A percentile compares a stretch with the other conserved stretches of the same genome.
Evolutionary conservation across 176 grass and related monocot genomes (phyloP).

Genomic region (Hordeum marinum): DNA sequence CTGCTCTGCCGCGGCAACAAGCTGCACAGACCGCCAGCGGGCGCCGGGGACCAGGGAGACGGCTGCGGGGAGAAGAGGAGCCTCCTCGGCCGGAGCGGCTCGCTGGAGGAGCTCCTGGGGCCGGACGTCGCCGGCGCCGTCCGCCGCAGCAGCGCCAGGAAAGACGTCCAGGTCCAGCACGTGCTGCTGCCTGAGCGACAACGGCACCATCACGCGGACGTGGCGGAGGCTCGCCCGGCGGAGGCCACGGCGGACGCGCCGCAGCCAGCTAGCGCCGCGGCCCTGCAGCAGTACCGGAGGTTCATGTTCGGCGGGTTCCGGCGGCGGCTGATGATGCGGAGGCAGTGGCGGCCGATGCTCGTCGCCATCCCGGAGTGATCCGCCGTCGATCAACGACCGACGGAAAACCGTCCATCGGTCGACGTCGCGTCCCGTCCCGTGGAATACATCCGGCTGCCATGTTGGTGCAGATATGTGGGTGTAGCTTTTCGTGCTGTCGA

Average conservation of each 20-base stretch:
- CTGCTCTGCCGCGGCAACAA: conserved; percentile 26
- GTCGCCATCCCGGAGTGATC: conserved; percentile 86
- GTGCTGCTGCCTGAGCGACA: neutral
- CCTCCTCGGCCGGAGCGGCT: conserved; percentile 32
- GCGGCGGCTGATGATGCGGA: conserved; percentile 50
- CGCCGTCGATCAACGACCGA: neutral
- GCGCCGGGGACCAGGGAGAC: neutral
- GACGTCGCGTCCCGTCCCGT: neutral
- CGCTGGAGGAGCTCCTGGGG: conserved; percentile 41
- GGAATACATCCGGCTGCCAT: neutral
- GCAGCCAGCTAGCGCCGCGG: neutral
- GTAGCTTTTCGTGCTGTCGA: conserved; percentile 25
- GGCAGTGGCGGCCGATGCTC: conserved; percentile 71
- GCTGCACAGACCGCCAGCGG: neutral
- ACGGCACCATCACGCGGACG: neutral
- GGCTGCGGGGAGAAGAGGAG: conserved; percentile 32
- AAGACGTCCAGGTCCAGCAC: conserved; percentile 4
- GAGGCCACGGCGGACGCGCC: neutral
- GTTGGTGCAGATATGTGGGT: neutral
- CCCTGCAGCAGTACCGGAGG: conserved; percentile 31
- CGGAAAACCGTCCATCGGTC: neutral
- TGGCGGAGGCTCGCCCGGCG: neutral
- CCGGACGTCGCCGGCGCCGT: neutral
- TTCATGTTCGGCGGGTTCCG: conserved; percentile 58
- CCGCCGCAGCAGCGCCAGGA: neutral